Evolutionary conservation across 768 basidiomycete species (phyloP), one percentile per base, ranked within the genome.

Genomic region (Lactarius psammicola): DNA sequence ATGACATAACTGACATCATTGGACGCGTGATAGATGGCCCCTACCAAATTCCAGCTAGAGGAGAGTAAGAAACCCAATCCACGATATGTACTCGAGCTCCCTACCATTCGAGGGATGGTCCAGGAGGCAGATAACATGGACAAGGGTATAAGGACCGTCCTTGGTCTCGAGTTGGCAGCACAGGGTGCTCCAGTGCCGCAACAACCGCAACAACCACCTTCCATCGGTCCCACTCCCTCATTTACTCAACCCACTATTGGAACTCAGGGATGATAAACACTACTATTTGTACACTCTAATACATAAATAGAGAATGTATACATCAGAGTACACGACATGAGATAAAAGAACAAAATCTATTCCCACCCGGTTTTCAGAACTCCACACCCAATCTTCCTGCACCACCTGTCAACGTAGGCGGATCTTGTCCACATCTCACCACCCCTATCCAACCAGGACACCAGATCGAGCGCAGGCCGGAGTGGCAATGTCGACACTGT

Each of bases 81-180:
- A 2, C 66, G 68, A 51, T 64, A 57, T 30, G 30, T 69, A 3
- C 62, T 69, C 5, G 66, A 69, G 31, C 66, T 64, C 18, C 62
- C 64, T 42, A 67, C 61, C 4, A 63, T 69, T 33, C 68, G 68
- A 11, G 56, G 44, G 34, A 69, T 69, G 68, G 61, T 63, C 28
- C 59, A 67, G 36, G 66, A 69, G 44, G 66, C 62, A 18, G 44
- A 60, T n/a, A 67, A 69, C 38, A 67, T 67, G 58, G 62, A 67
- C 33, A 60, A 59, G 4, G 66, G 68, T 2, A 38, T 69, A 15
- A 63, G 31, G 51, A 51, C 49, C 5, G 38, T 54, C 13, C 56
- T 69, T 42, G 31, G 49, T 13, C 3, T 58, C 11, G 15, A 42
- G 20, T 4, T 11, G 55, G 26, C 33, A 49, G 17, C 46, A 1